phyloP scores from a whole-genome alignment of 2,329 filamentous ascomycete species.

The Fusarium newnesense region DNA sequence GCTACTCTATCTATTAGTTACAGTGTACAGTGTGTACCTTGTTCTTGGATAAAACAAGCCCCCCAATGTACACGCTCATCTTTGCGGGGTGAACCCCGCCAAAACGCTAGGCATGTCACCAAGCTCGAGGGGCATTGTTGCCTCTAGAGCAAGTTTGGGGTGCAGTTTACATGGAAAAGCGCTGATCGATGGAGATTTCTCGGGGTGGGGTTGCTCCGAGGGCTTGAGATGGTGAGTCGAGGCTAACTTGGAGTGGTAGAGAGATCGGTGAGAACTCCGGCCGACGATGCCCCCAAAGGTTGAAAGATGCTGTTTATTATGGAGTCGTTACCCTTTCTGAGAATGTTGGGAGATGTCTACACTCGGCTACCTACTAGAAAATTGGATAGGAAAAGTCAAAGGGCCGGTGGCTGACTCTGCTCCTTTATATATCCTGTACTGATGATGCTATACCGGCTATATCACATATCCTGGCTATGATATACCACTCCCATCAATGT shows the following conservation, averaged over 20 bases:
- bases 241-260: neutral
- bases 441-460: neutral
- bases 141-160: conserved; percentile 30
- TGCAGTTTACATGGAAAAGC: conserved; percentile 17
- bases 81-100: conserved; percentile 42
- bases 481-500: neutral
- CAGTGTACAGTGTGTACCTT: too few species aligned
- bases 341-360: neutral
- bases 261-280: conserved; percentile 42
- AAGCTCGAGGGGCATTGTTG: conserved; percentile 8
- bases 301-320: neutral
- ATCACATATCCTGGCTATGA: neutral
- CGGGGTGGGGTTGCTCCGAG: conserved; percentile 44
- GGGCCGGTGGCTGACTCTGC: neutral
- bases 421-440: conserved; percentile 1
- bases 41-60: neutral
- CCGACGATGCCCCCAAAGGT: conserved; percentile 27
- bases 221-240: conserved; percentile 17
- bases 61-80: conserved; percentile 30
- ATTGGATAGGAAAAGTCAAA: neutral
- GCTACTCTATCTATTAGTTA: neutral
- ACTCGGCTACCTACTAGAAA: neutral
- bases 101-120: conserved; percentile 7
- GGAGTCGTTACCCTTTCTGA: neutral
- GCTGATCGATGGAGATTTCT: conserved; percentile 33